Evolutionary conservation across 2,329 filamentous ascomycete genomes (phyloP).

Genomic region (Fusarium subglutinans): DNA sequence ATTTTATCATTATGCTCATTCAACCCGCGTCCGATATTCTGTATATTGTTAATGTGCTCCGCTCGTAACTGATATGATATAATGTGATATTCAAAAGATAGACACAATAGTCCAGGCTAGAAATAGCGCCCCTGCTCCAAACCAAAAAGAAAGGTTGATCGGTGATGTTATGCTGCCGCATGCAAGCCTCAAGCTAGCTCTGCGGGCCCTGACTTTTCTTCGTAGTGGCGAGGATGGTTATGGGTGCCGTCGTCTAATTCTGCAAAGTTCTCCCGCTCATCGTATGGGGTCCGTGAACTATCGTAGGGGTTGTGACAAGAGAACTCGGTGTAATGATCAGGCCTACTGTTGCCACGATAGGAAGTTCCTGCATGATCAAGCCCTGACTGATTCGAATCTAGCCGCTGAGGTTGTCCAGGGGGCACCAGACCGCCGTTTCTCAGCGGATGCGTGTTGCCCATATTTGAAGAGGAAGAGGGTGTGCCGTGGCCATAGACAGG

Average conservation of each 20-base stretch:
- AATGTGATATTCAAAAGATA: not conserved
- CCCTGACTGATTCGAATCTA: conserved; percentile 8
- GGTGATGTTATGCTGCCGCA: not conserved
- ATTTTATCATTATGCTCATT: conserved; percentile 30
- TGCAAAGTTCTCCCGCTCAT: conserved; percentile 10
- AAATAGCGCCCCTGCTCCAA: conserved; percentile 21
- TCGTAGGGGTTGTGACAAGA: conserved; percentile 27
- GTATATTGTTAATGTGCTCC: conserved; percentile 4
- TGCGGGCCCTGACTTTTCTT: conserved; percentile 6
- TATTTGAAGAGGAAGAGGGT: conserved; percentile 17
- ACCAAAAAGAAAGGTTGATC: not conserved
- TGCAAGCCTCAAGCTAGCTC: conserved; percentile 5
- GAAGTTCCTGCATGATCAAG: conserved; percentile 26
- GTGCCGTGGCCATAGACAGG: conserved; percentile 12
- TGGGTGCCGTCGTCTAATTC: conserved; percentile 21
- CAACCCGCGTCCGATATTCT: not conserved
- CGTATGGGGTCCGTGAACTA: conserved; percentile 1
- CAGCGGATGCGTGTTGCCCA: conserved; percentile 14
- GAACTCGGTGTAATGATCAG: conserved; percentile 36
- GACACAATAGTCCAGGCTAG: not conserved
- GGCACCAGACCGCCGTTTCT: conserved; percentile 2
- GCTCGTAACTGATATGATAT: not conserved
- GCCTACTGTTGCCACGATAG: conserved; percentile 34
- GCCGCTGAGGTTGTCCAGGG: not conserved
- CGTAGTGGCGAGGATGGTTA: conserved; percentile 5